Percentiles rank a stretch among this genome's conserved stretches.
Conservation (phyloP, 371 early-diverging fungal genomes). For the Mucor velutinosus region DNA sequence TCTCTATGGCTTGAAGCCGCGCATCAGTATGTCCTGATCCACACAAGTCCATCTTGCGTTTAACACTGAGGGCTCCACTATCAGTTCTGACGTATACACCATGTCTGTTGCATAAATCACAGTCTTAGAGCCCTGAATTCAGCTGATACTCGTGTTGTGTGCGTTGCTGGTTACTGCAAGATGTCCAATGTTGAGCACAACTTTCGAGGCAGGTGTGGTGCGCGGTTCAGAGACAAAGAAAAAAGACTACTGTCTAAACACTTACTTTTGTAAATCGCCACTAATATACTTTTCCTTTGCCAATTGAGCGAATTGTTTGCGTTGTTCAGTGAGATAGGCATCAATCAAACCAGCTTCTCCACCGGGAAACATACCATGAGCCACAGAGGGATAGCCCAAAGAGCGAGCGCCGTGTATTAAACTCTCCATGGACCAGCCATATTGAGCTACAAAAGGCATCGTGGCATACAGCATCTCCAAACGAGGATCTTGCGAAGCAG, state of each 20-base stretch:
- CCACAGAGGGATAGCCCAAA: conserved; percentile 73
- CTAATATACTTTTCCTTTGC: conserved; percentile 40
- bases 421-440: conserved; percentile 78
- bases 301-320: conserved; percentile 58
- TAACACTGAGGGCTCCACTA: no score
- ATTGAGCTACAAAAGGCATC: conserved; percentile 63
- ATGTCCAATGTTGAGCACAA: not conserved
- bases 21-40: not conserved
- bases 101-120: no score
- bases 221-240: no score
- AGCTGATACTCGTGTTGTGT: no score
- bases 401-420: conserved; percentile 68
- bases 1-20: not conserved
- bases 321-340: conserved; percentile 71
- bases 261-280: conserved; percentile 55
- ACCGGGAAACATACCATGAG: conserved; percentile 71
- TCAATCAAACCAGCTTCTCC: conserved; percentile 77
- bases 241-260: not conserved
- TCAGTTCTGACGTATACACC: no score
- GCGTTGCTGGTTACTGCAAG: no score
- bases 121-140: no score
- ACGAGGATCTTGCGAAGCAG: conserved; percentile 16
- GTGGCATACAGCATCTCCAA: conserved; percentile 64
- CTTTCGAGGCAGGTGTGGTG: no score
- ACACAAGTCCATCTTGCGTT: no score